Conservation (phyloP, 116 monocot genomes). For the Iris pallida region DNA sequence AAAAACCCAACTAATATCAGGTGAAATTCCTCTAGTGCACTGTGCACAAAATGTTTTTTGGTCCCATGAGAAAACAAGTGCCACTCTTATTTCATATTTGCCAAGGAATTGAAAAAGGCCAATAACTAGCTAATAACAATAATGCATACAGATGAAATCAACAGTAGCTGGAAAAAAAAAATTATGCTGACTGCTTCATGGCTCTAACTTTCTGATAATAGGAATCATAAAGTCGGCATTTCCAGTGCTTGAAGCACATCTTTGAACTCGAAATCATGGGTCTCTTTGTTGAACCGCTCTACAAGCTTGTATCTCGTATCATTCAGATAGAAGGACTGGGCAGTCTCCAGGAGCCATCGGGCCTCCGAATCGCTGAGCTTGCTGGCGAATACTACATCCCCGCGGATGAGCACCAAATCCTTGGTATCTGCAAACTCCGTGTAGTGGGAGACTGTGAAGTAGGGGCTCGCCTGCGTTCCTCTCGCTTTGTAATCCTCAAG, state of each 20-base stretch:
- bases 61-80: too few relatives aligned
- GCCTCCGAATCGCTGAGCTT: slow-evolving; percentile 79
- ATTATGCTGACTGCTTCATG: too few relatives aligned
- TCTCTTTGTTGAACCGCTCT: slow-evolving; percentile 86
- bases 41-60: too few relatives aligned
- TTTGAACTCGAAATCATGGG: slow-evolving; percentile 90
- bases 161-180: too few relatives aligned
- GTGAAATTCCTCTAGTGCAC: too few relatives aligned
- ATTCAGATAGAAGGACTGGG: slow-evolving; percentile 85
- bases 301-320: slow-evolving; percentile 74
- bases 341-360: slow-evolving; percentile 66
- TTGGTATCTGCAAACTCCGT: slow-evolving; percentile 85
- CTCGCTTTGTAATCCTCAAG: slow-evolving; percentile 96
- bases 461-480: slow-evolving; percentile 91
- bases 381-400: slow-evolving; percentile 87
- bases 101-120: too few relatives aligned
- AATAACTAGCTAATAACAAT: too few relatives aligned
- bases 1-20: too few relatives aligned
- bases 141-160: too few relatives aligned
- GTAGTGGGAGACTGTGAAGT: slow-evolving; percentile 72
- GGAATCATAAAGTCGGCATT: slow-evolving; percentile 47
- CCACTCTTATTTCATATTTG: too few relatives aligned
- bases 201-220: too few relatives aligned
- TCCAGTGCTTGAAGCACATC: slow-evolving; percentile 89
- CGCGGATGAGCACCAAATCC: slow-evolving; percentile 71